Base-by-base conservation (phyloP, 169 alveolate species). In the Babesia gibsoni region DNA sequence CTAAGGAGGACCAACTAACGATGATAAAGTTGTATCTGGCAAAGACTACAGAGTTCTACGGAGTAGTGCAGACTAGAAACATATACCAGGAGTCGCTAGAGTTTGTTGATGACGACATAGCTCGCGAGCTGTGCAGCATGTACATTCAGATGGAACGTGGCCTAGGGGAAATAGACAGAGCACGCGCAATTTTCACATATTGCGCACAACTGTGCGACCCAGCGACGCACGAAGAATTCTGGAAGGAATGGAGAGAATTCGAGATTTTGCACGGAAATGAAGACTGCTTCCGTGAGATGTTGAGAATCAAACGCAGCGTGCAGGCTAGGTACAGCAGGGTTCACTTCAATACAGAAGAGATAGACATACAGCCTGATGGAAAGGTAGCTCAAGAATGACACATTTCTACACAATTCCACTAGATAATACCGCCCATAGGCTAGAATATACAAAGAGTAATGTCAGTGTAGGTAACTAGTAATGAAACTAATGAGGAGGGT, bases 131-230 rank as follows among this genome's bases (percentile, higher is more conserved):
- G 23, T 96, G 98, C 46, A 65, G 91, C 67, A 87, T 93, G 83
- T 95, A 91, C 84, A 91, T 95, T 32, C 82, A 91, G 35, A 82
- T 96, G 61, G 99, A 96, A 73, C 83, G 95, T 23, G 94, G 93
- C 46, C 83, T 96, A 41, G 97, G 97, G 9, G 99, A 96, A 78
- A 88, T 93, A 12, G 96, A 94, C 63, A 81, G 99, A 69, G 97
- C 97, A 2, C 91, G 99, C 54, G 95, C 94, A 22, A 93, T 96
- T 22, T 96, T 83, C 83, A 73, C 83, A 52, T 95, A 93, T 84
- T 57, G 91, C 46, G 74, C 96, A 12, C 92, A 96, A 67, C 85
- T 90, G 37, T 92, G 95, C 78, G 96, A 94, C 78, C 98, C 98
- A 9, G 80, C 87, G 39, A 88, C 66, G 41, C 82, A 84, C 68